phyloP scores from a whole-genome alignment of 805 yeast species.

The Clavispora fructus region DNA sequence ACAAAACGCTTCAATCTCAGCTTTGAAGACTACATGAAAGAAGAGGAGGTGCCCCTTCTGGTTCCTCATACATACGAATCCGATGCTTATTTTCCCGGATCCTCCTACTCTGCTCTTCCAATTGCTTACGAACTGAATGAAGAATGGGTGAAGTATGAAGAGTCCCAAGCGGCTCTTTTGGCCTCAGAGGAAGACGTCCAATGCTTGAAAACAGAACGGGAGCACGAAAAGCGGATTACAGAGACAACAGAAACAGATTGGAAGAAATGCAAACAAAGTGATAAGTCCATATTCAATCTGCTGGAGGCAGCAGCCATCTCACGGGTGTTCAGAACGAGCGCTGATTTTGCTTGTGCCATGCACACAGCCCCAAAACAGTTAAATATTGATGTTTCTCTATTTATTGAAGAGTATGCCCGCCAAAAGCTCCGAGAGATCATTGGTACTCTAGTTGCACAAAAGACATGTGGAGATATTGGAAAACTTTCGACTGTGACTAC shows the following conservation, averaged over 20 bases:
- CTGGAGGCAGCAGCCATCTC: not conserved
- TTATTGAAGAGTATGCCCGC: not conserved
- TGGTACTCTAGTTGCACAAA: constrained; percentile 11
- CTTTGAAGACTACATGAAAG: not conserved
- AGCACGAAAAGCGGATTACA: not conserved
- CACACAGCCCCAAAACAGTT: not conserved
- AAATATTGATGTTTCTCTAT: not conserved
- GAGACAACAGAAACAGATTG: not conserved
- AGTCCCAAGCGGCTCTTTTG: constrained; percentile 26
- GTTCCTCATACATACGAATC: constrained; percentile 6
- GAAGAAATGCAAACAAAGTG: not conserved
- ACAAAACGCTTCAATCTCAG: not conserved
- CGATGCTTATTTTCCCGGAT: constrained; percentile 17
- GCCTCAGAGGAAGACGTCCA: constrained; percentile 13
- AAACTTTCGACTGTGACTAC: not conserved
- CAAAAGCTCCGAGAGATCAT: constrained; percentile 9
- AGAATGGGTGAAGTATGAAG: constrained; percentile 40
- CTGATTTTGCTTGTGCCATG: not conserved
- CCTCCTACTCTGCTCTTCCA: constrained; percentile 43
- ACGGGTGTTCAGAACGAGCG: not conserved
- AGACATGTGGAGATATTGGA: not conserved
- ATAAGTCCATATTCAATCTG: not conserved
- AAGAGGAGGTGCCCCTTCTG: not conserved
- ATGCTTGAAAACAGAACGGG: not conserved
- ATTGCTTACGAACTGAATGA: constrained; percentile 48